Percentiles rank a stretch among this genome's conserved stretches.
These are phyloP conservation scores for Auxenochlorella pyrenoidosa DNA, from an alignment of 139 green algal genomes.

Conservation along the genomic window DNA sequence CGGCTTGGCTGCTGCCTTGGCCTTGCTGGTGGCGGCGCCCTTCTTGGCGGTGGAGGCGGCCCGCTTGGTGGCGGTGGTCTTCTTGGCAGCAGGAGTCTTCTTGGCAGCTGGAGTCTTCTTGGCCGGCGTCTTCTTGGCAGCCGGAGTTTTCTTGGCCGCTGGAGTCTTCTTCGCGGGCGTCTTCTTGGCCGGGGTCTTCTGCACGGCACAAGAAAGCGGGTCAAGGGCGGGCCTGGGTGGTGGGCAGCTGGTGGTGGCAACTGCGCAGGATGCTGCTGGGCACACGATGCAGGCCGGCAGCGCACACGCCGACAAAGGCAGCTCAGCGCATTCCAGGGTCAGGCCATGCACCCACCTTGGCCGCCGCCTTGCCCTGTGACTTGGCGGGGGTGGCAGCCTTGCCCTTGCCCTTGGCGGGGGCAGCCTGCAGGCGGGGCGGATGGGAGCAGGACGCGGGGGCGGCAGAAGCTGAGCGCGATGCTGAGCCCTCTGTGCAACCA, in stretches of 20 bases:
- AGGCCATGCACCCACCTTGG: neutral
- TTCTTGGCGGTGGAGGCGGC: neutral
- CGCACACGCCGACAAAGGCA: neutral
- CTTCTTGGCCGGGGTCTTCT: no score
- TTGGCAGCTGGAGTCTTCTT: neutral
- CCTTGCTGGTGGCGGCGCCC: neutral
- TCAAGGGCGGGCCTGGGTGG: neutral
- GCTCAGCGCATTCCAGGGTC: neutral
- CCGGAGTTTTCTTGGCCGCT: no score
- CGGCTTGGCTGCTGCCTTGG: constrained; percentile 1
- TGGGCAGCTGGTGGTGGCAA: neutral
- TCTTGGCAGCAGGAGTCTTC: no score
- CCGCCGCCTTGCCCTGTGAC: neutral
- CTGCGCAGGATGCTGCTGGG: no score
- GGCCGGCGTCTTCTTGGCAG: no score
- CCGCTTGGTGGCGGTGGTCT: constrained; percentile 10
- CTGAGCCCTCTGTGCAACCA: no score
- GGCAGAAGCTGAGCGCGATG: neutral
- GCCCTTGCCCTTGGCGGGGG: neutral
- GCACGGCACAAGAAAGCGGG: neutral
- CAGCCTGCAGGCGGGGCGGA: neutral
- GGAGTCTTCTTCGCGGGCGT: neutral
- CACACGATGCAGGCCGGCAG: neutral
- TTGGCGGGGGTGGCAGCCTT: neutral
- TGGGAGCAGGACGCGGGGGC: neutral